Conservation (phyloP, 2,329 filamentous ascomycete genomes). For the Pseudofabraea citricarpa region DNA sequence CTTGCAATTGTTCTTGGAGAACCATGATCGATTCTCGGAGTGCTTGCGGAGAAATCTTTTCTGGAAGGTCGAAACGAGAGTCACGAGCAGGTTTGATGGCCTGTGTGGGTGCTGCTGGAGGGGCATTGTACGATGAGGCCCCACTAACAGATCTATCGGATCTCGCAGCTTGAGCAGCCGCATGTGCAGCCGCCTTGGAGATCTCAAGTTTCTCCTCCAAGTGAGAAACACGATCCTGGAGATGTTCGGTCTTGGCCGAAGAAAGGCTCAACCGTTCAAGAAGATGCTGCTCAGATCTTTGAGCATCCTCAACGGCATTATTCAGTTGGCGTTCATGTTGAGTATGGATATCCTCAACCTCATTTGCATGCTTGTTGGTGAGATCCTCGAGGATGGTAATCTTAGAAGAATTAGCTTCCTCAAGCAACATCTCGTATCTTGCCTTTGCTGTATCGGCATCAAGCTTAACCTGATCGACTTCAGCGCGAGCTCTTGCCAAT, state of each 20-base stretch:
- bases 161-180: slow-evolving; percentile 73
- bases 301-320: slow-evolving; percentile 74
- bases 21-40: slow-evolving; percentile 95
- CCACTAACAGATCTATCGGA: slow-evolving; percentile 20
- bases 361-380: slow-evolving; percentile 56
- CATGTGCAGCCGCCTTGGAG: slow-evolving; percentile 78
- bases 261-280: slow-evolving; percentile 77
- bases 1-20: slow-evolving; percentile 92
- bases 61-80: slow-evolving; percentile 54
- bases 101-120: slow-evolving; percentile 30
- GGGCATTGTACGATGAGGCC: slow-evolving; percentile 21
- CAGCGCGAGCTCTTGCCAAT: slow-evolving; percentile 63
- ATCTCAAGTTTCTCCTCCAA: slow-evolving; percentile 90
- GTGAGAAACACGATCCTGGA: slow-evolving; percentile 78
- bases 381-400: slow-evolving; percentile 48
- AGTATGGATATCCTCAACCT: slow-evolving; percentile 68
- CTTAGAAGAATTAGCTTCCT: slow-evolving; percentile 71
- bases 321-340: slow-evolving; percentile 71
- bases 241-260: slow-evolving; percentile 77
- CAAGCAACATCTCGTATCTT: slow-evolving; percentile 76
- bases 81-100: slow-evolving; percentile 27
- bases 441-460: slow-evolving; percentile 78
- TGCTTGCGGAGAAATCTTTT: slow-evolving; percentile 91
- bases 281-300: slow-evolving; percentile 73
- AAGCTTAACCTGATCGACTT: slow-evolving; percentile 72